These are phyloP conservation scores for Microthyrium microscopicum DNA, from an alignment of 2,329 filamentous ascomycete species.

Conservation along the genomic window DNA sequence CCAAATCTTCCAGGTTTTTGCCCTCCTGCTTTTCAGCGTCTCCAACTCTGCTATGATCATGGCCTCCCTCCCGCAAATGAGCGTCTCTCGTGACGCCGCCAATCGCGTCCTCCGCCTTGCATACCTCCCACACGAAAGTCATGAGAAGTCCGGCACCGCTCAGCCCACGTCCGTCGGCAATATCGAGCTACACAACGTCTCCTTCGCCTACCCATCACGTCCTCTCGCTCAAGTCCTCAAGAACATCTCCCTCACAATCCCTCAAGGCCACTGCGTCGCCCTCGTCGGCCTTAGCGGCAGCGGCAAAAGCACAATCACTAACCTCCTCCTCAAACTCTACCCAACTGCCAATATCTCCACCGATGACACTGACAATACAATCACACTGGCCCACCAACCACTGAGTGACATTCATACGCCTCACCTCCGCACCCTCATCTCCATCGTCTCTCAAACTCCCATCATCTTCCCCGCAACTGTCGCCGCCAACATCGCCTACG, in stretches of 20 bases:
- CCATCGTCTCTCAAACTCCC: conserved; percentile 54
- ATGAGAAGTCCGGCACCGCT: conserved; percentile 38
- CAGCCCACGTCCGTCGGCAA: conserved; percentile 29
- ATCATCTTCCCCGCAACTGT: conserved; percentile 65
- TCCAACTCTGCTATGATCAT: conserved; percentile 55
- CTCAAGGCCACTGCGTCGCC: conserved; percentile 48
- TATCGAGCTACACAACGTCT: conserved; percentile 44
- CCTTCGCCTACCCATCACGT: conserved; percentile 55
- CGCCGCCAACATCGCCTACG: conserved; percentile 69
- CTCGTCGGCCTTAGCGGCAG: conserved; percentile 74
- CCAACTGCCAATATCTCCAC: conserved; percentile 14
- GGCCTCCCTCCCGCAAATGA: conserved; percentile 64
- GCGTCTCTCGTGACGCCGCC: conserved; percentile 55
- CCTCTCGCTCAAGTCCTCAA: conserved; percentile 39
- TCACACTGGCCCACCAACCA: conserved; percentile 43
- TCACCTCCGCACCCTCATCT: conserved; percentile 43
- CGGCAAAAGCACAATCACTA: conserved; percentile 77
- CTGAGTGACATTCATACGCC: conserved; percentile 42
- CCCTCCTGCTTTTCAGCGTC: conserved; percentile 70
- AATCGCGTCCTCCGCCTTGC: conserved; percentile 55
- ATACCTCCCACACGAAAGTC: conserved; percentile 39
- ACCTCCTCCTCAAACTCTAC: conserved; percentile 60
- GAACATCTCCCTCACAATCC: conserved; percentile 48
- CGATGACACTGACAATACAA: conserved; percentile 12
- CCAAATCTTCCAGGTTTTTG: conserved; percentile 56